A percentile compares a stretch with the other conserved stretches of the same genome.
phyloP scores from a whole-genome alignment of 345 rosid genomes.

The Brassica cretica region DNA sequence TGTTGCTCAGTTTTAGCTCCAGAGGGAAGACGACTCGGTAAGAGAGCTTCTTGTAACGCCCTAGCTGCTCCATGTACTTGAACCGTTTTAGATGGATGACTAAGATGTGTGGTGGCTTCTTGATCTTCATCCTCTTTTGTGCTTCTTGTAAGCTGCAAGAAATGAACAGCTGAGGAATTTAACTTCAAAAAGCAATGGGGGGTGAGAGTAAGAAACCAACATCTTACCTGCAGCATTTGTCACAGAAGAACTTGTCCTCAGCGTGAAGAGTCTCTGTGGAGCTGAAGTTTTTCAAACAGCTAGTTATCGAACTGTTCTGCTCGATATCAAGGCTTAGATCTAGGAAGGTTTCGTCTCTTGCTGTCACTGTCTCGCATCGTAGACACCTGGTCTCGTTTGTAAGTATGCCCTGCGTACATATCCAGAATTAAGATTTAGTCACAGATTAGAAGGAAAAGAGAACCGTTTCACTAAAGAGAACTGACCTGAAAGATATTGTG shows the following conservation, averaged over 20 bases:
- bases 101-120: slow-evolving; percentile 89
- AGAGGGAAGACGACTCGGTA: slow-evolving; percentile 93
- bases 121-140: slow-evolving; percentile 98
- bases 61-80: slow-evolving; percentile 94
- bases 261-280: slow-evolving; percentile 99
- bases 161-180: neutral
- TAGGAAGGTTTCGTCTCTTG: slow-evolving; percentile 95
- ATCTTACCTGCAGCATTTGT: slow-evolving; percentile 96
- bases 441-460: slow-evolving; percentile 1
- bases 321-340: slow-evolving; percentile 99
- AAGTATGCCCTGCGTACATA: slow-evolving; percentile 77
- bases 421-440: neutral
- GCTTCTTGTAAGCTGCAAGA: slow-evolving; percentile 85
- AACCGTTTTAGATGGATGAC: slow-evolving; percentile 95
- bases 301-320: slow-evolving; percentile 97
- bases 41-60: slow-evolving; percentile 92
- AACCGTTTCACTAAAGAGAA: neutral
- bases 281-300: slow-evolving; percentile 99
- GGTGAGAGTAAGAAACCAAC: slow-evolving; percentile 18
- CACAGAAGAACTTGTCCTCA: slow-evolving; percentile 98
- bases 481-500: slow-evolving; percentile 94
- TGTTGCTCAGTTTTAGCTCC: slow-evolving; percentile 94
- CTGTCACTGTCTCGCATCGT: slow-evolving; percentile 96
- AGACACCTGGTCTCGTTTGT: slow-evolving; percentile 98
- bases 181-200: neutral